Conservation (phyloP, 768 basidiomycete genomes). For the Boletus rufocinnamomeus region DNA sequence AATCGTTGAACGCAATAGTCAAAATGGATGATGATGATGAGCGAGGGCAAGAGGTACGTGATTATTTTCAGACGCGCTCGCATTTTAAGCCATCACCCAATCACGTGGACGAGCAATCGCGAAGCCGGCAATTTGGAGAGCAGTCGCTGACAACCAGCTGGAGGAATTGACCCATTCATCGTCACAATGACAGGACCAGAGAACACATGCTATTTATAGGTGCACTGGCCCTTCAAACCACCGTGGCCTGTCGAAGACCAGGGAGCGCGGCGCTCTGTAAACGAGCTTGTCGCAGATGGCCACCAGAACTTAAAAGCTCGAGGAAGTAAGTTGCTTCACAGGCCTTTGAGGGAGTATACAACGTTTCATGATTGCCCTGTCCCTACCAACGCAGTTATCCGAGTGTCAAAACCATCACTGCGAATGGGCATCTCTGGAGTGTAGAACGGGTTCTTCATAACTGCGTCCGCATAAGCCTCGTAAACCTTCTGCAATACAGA, state of each 20-base stretch:
- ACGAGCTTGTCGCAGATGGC: background rate
- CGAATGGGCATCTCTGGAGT: conserved; percentile 99
- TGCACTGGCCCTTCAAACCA: background rate
- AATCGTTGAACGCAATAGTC: background rate
- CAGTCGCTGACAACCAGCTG: background rate
- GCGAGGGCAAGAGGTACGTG: background rate
- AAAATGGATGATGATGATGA: background rate
- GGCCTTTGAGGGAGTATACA: background rate
- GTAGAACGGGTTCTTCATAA: conserved; percentile 99
- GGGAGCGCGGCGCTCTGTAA: background rate
- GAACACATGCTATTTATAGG: background rate
- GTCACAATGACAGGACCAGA: background rate
- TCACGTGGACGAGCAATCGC: conserved; percentile 25
- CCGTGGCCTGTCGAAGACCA: background rate
- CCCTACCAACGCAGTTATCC: conserved; percentile 63
- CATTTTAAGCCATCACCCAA: conserved; percentile 11
- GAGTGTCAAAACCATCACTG: conserved; percentile 81
- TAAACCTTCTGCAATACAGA: conserved; percentile 81
- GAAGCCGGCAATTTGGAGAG: background rate
- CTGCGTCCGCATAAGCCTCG: conserved; percentile 90
- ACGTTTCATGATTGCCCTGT: conserved; percentile 29
- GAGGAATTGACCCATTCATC: background rate
- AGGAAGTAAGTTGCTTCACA: background rate
- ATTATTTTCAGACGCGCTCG: conserved; percentile 14
- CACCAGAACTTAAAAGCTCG: background rate